These are phyloP conservation scores for Colletotrichum sp. DNA, from an alignment of 2,329 filamentous ascomycete species.

Conservation along the genomic window DNA sequence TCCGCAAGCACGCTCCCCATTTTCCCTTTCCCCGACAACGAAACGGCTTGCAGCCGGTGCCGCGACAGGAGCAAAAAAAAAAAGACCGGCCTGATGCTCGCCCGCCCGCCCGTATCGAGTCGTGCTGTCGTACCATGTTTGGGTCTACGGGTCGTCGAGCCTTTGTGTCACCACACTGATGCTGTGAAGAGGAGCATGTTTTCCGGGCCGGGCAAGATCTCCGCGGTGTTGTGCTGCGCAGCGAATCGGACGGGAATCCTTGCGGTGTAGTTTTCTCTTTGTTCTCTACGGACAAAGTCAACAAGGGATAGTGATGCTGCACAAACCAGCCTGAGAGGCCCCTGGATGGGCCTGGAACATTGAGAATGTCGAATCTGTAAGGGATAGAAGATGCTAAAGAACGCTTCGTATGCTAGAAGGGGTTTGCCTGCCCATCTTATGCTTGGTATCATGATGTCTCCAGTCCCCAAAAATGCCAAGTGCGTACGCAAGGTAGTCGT, in stretches of 20 bases:
- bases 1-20: not conserved
- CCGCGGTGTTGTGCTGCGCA: not conserved
- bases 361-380: not conserved
- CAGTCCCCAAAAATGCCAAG: not conserved
- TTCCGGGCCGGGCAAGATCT: not conserved
- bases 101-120: not conserved
- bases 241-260: not conserved
- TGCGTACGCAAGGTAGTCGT: not conserved
- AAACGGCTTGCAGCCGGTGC: not conserved
- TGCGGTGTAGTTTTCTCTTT: not conserved
- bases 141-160: not conserved
- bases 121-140: not conserved
- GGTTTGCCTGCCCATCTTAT: not conserved
- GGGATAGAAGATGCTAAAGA: not conserved
- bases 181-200: not conserved
- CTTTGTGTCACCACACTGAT: not conserved
- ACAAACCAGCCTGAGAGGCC: not conserved
- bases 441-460: not conserved
- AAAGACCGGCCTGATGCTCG: not conserved
- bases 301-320: not conserved
- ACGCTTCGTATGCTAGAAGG: not conserved
- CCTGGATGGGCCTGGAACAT: not conserved
- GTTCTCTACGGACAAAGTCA: not conserved
- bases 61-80: not conserved
- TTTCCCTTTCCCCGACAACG: not conserved